phyloP scores from a whole-genome alignment of 805 yeast genomes.

The Saccharomycopsis fermentans region DNA sequence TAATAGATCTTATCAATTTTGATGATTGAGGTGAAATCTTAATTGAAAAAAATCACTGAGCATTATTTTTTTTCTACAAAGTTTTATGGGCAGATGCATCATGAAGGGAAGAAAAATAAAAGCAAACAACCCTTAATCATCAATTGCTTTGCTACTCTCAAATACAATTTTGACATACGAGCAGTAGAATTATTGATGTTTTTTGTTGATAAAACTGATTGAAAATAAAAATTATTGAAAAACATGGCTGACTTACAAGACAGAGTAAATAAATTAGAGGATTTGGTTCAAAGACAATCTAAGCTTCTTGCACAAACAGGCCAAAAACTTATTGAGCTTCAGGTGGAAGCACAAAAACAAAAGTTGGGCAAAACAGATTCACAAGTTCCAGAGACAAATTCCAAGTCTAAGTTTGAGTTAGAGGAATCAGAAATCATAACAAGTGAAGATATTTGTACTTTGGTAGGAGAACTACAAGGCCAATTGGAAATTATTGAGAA shows the following conservation, averaged over 20 bases:
- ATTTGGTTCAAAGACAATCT: constrained; percentile 54
- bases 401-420: constrained; percentile 13
- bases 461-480: constrained; percentile 83
- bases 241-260: constrained; percentile 24
- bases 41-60: neutral
- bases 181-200: too few relatives aligned
- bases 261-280: constrained; percentile 42
- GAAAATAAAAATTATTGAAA: neutral
- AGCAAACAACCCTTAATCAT: too few relatives aligned
- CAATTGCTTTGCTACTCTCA: too few relatives aligned
- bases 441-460: constrained; percentile 74
- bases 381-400: constrained; percentile 17
- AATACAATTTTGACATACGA: too few relatives aligned
- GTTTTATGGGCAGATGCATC: neutral
- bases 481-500: constrained; percentile 76
- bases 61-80: neutral
- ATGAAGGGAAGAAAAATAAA: too few relatives aligned
- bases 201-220: too few relatives aligned
- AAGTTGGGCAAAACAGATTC: constrained; percentile 9
- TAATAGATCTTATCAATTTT: too few relatives aligned
- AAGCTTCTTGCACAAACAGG: constrained; percentile 67
- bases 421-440: constrained; percentile 57
- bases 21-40: too few relatives aligned
- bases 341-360: constrained; percentile 23
- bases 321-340: constrained; percentile 61